These are phyloP conservation scores for Tetrapisispora taiwanensis DNA, from an alignment of 805 yeast species.

Conservation along the genomic window DNA sequence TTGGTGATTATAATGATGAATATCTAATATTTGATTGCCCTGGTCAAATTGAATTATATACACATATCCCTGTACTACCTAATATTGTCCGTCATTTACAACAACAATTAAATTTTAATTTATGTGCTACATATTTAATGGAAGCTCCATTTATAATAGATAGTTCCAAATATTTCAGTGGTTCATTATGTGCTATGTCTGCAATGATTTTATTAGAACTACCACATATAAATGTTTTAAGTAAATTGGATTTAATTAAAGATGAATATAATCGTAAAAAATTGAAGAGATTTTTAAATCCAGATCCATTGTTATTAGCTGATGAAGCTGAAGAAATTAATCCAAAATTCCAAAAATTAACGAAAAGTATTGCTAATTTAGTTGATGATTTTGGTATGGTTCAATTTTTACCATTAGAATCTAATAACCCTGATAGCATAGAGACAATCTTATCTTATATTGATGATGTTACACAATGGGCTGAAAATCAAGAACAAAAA, in stretches of 20 bases:
- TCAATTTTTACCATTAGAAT: conserved; percentile 84
- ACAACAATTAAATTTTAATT: conserved; percentile 65
- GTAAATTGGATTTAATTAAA: conserved; percentile 78
- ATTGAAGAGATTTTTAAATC: conserved; percentile 75
- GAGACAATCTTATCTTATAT: conserved; percentile 79
- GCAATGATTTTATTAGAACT: conserved; percentile 93
- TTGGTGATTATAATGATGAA: conserved; percentile 93
- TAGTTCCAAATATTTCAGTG: conserved; percentile 84
- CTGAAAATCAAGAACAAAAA: conserved; percentile 91
- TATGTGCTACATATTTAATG: conserved; percentile 85
- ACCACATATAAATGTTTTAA: conserved; percentile 86
- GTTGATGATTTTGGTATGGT: conserved; percentile 99
- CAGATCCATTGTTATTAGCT: conserved; percentile 73
- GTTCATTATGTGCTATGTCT: conserved; percentile 93
- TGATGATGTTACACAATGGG: conserved; percentile 97
- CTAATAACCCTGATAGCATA: conserved; percentile 64
- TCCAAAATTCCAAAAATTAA: conserved; percentile 59
- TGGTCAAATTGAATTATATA: conserved; percentile 90
- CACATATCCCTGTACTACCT: conserved; percentile 90
- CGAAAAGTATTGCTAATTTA: conserved; percentile 73
- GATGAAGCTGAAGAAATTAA: conserved; percentile 35
- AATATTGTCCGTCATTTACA: conserved; percentile 78
- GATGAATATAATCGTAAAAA: conserved; percentile 67
- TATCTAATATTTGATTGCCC: conserved; percentile 93
- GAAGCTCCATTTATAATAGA: conserved; percentile 94